Percentiles rank a stretch among this genome's conserved stretches.
These are phyloP conservation scores for Solanum paucissectum DNA, from an alignment of 257 asterid genomes.

Conservation along the genomic window DNA sequence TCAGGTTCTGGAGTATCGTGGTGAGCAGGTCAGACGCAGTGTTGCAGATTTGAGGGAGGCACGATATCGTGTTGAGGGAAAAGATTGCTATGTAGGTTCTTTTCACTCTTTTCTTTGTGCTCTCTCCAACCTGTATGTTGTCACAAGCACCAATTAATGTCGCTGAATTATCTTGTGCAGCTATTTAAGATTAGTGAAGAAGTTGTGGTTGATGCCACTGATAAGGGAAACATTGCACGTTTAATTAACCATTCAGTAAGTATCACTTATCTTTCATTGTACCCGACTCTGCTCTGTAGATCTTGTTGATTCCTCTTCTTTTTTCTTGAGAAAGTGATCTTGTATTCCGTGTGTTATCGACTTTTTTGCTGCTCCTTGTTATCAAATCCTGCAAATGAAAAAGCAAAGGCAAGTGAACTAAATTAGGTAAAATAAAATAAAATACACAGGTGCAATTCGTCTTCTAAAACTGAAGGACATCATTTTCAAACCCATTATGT, in stretches of 20 bases:
- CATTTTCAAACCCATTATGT: not conserved
- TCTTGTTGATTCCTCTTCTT: not conserved
- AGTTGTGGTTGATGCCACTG: conserved; percentile 96
- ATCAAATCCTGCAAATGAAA: not conserved
- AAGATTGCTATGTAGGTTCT: conserved; percentile 84
- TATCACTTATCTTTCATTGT: not conserved
- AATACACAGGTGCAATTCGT: not conserved
- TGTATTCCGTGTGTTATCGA: not conserved
- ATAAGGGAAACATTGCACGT: conserved; percentile 94
- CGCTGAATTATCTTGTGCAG: conserved; percentile 28
- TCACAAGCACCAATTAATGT: not conserved
- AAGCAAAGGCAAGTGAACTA: not conserved
- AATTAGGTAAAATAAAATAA: not conserved
- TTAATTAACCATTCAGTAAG: conserved; percentile 93
- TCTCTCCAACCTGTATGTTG: not conserved
- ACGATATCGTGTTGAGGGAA: conserved; percentile 68
- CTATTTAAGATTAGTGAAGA: conserved; percentile 96
- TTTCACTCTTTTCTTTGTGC: not conserved
- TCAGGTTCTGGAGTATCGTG: conserved; percentile 97
- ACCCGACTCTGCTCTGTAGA: not conserved
- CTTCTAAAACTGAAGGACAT: not conserved
- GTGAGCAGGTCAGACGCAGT: conserved; percentile 93
- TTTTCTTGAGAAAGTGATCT: not conserved
- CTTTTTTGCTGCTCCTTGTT: not conserved
- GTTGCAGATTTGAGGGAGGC: conserved; percentile 95